These are phyloP conservation scores for Actinomortierella wolfii DNA, from an alignment of 371 early-diverging fungal species.

Conservation along the genomic window DNA sequence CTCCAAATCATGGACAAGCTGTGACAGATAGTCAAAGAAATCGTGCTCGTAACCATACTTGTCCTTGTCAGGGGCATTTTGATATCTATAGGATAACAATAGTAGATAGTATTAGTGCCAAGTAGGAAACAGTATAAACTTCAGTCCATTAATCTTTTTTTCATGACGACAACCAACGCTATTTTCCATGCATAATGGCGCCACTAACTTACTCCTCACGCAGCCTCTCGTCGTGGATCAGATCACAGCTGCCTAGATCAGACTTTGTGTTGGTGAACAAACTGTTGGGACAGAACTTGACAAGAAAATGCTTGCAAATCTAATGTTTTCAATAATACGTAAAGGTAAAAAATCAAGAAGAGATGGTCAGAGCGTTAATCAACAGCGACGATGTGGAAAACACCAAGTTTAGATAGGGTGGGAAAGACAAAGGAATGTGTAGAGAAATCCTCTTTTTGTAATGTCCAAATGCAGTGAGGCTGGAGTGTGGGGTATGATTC, in stretches of 20 bases:
- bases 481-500: no score
- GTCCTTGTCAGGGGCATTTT: conserved; percentile 65
- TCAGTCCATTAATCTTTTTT: no score
- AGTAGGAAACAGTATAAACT: no score
- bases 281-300: conserved; percentile 85
- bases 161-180: no score
- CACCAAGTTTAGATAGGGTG: no score
- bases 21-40: conserved; percentile 75
- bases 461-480: no score
- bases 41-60: conserved; percentile 77
- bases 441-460: no score
- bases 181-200: no score
- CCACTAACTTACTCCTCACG: conserved; percentile 68
- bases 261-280: conserved; percentile 90
- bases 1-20: conserved; percentile 75
- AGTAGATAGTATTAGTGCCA: no score
- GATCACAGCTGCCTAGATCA: conserved; percentile 66
- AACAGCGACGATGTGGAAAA: no score
- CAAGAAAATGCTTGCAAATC: conserved; percentile 88
- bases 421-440: no score
- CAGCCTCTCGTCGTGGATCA: conserved; percentile 82
- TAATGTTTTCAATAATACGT: conserved; percentile 21
- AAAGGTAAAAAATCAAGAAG: background rate
- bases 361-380: no score
- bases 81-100: conserved; percentile 51